These are phyloP conservation scores for Nothophytophthora sp. DNA, from an alignment of 352 stramenopile species.

Conservation along the genomic window DNA sequence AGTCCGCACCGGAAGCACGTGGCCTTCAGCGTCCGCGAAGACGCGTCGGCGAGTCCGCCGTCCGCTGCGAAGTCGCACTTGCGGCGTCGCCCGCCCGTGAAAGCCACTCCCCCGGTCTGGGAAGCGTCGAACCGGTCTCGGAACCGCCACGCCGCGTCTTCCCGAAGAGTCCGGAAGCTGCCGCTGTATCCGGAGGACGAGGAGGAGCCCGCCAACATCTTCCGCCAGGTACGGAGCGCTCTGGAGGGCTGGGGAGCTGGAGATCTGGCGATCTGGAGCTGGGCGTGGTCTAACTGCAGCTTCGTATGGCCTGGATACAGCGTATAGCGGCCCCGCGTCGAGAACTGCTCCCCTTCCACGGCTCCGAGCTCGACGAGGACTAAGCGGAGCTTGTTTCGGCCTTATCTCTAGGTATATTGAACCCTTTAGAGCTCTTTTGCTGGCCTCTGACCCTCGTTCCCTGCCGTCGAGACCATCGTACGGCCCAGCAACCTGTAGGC, in stretches of 20 bases:
- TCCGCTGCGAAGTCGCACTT: constrained; percentile 11
- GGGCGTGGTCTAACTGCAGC: neutral
- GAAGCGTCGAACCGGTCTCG: constrained; percentile 25
- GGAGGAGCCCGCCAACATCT: constrained; percentile 6
- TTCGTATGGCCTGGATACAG: no score
- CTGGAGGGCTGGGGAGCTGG: no score
- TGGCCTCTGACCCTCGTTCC: no score
- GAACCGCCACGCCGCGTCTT: constrained; percentile 33
- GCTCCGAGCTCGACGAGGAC: neutral
- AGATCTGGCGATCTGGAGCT: no score
- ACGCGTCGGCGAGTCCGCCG: neutral
- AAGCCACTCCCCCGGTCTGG: constrained; percentile 20
- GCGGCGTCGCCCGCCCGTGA: constrained; percentile 10
- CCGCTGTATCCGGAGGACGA: constrained; percentile 10
- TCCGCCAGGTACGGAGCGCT: constrained; percentile 21
- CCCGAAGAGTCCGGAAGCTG: constrained; percentile 19
- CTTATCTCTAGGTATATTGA: no score
- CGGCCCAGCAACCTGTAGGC: constrained; percentile 67
- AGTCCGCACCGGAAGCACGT: constrained; percentile 45
- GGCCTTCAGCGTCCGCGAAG: constrained; percentile 27
- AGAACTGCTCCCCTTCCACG: neutral
- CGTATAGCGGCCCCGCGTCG: no score
- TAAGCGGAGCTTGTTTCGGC: neutral
- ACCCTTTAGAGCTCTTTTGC: neutral
- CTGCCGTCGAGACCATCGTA: constrained; percentile 57